Conservation (phyloP, 768 basidiomycete genomes). For the Wakefieldia striispora region DNA sequence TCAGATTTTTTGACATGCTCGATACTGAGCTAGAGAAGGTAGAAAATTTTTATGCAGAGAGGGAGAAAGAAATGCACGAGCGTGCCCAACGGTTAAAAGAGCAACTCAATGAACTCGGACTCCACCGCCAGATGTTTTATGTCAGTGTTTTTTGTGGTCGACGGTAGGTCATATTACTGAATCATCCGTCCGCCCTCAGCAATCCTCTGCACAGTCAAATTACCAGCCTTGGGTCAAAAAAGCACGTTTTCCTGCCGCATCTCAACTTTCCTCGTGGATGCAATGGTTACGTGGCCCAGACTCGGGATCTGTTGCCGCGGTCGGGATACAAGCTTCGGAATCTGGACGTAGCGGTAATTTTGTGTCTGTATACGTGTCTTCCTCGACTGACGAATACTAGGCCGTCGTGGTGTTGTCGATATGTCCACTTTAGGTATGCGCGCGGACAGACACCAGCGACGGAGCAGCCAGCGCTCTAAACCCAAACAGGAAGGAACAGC, state of each 20-base stretch:
- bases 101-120: constrained; percentile 71
- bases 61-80: constrained; percentile 58
- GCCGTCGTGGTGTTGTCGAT: background rate
- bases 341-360: constrained; percentile 16
- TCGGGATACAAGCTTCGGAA: constrained; percentile 12
- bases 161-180: background rate
- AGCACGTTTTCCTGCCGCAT: background rate
- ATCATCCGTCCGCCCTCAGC: constrained; percentile 5
- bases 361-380: too few species aligned
- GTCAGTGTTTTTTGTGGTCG: constrained; percentile 35
- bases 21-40: constrained; percentile 82
- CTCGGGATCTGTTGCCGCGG: background rate
- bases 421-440: background rate
- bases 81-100: constrained; percentile 49
- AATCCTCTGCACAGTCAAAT: constrained; percentile 5
- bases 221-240: constrained; percentile 10
- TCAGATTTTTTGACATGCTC: constrained; percentile 70
- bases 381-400: background rate
- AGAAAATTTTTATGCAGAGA: constrained; percentile 73
- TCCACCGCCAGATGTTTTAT: constrained; percentile 58
- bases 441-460: background rate
- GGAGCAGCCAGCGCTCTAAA: background rate
- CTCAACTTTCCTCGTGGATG: constrained; percentile 2
- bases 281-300: background rate
- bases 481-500: background rate